phyloP scores from a whole-genome alignment of 257 asterid species.

The Solanum gandarillasii region DNA sequence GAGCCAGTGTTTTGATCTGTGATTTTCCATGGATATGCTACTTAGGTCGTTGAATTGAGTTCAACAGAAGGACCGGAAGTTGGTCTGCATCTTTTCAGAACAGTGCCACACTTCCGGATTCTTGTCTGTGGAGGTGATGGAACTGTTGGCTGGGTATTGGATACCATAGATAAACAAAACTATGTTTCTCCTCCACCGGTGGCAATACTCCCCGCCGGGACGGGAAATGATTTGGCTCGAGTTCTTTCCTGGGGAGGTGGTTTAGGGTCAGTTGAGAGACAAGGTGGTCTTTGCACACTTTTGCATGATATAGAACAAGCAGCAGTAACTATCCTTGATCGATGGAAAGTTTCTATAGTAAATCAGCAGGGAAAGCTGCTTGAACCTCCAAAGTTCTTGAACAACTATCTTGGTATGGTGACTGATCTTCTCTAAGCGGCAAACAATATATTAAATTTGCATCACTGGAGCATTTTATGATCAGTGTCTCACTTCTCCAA shows the following conservation, averaged over 20 bases:
- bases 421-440: not conserved
- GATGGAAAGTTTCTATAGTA: slow-evolving; percentile 77
- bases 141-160: slow-evolving; percentile 92
- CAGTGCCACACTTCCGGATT: slow-evolving; percentile 80
- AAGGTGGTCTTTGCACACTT: slow-evolving; percentile 88
- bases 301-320: slow-evolving; percentile 88
- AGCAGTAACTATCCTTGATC: slow-evolving; percentile 94
- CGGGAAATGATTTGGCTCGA: slow-evolving; percentile 97
- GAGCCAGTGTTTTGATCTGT: not conserved
- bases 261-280: slow-evolving; percentile 95
- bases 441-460: not conserved
- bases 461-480: not conserved
- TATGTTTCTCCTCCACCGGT: slow-evolving; percentile 99
- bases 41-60: slow-evolving; percentile 76
- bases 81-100: slow-evolving; percentile 78
- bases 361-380: slow-evolving; percentile 59
- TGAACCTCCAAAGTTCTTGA: slow-evolving; percentile 66
- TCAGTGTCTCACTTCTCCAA: not conserved
- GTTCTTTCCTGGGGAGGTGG: slow-evolving; percentile 99
- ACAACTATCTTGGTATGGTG: slow-evolving; percentile 86
- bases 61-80: slow-evolving; percentile 85
- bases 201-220: slow-evolving; percentile 98
- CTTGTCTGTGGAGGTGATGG: slow-evolving; percentile 99
- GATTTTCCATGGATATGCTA: not conserved
- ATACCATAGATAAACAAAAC: slow-evolving; percentile 81